A percentile compares a stretch with the other conserved stretches of the same genome.
Evolutionary conservation across 1,284 basidiomycete species (phyloP).

Genomic region (Ceratobasidium sp.): DNA sequence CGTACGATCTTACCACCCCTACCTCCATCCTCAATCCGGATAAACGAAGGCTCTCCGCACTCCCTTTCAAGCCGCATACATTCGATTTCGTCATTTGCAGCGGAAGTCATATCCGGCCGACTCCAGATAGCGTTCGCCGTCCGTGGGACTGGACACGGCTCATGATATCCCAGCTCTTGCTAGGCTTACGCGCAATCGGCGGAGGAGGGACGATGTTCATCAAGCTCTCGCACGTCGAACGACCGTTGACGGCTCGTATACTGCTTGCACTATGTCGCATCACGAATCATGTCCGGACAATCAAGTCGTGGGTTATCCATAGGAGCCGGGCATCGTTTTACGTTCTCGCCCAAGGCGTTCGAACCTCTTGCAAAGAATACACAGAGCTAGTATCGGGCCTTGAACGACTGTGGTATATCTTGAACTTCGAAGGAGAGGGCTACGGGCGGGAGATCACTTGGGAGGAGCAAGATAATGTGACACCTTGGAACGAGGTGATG

Average conservation of each 20-base stretch:
- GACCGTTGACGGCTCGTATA: slow-evolving; percentile 55
- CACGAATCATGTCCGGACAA: slow-evolving; percentile 7
- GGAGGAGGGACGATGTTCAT: slow-evolving; percentile 56
- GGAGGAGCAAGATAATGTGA: slow-evolving; percentile 18
- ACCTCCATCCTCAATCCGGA: no score
- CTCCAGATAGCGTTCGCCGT: slow-evolving; percentile 32
- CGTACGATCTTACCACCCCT: slow-evolving; percentile 24
- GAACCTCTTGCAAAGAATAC: background rate
- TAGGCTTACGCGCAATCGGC: slow-evolving; percentile 54
- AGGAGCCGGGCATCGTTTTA: slow-evolving; percentile 55
- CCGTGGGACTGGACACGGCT: slow-evolving; percentile 52
- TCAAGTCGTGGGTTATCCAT: slow-evolving; percentile 56
- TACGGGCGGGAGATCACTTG: slow-evolving; percentile 37
- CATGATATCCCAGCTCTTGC: slow-evolving; percentile 56
- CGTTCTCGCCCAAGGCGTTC: slow-evolving; percentile 52
- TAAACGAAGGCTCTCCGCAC: background rate
- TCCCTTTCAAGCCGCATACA: slow-evolving; percentile 42
- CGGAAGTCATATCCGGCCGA: slow-evolving; percentile 57
- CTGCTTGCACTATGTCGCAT: slow-evolving; percentile 54
- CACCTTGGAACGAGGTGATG: slow-evolving; percentile 19
- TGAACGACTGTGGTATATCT: slow-evolving; percentile 30
- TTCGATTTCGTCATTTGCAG: slow-evolving; percentile 58
- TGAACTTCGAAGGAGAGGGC: slow-evolving; percentile 37
- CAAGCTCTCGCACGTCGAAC: slow-evolving; percentile 57
- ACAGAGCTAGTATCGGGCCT: slow-evolving; percentile 3